Conservation (phyloP, 2,329 filamentous ascomycete genomes). For the Epichloe sibirici region DNA sequence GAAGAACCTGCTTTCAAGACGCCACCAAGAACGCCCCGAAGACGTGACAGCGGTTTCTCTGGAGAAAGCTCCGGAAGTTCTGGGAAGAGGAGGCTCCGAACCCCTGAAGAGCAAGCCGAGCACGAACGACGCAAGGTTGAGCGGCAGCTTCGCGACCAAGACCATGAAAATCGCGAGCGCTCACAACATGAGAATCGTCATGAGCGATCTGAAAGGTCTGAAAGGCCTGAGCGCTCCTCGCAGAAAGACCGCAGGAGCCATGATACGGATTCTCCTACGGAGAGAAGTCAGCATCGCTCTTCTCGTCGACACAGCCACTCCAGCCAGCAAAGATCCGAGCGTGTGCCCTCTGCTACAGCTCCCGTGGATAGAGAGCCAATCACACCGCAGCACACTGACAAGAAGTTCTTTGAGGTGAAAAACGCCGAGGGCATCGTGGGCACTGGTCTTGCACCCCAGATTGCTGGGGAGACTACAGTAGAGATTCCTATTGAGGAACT, state of each 20-base stretch:
- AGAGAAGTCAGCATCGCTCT: constrained; percentile 22
- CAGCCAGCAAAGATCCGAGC: constrained; percentile 19
- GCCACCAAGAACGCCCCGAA: constrained; percentile 27
- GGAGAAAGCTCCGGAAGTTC: constrained; percentile 26
- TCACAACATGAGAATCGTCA: constrained; percentile 13
- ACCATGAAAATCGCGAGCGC: constrained; percentile 15
- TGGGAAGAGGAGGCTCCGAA: constrained; percentile 23
- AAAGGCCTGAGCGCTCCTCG: constrained; percentile 7
- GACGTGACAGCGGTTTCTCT: constrained; percentile 34
- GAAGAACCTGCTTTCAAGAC: constrained; percentile 22
- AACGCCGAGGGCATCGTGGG: constrained; percentile 23
- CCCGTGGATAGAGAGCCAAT: constrained; percentile 14
- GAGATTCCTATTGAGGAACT: constrained; percentile 1
- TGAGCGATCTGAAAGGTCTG: constrained; percentile 9
- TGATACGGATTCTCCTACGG: constrained; percentile 20
- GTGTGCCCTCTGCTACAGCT: constrained; percentile 15
- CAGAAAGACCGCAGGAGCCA: constrained; percentile 17
- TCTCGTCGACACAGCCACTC: constrained; percentile 31
- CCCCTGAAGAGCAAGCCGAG: constrained; percentile 36
- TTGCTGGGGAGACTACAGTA: constrained; percentile 11
- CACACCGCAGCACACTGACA: constrained; percentile 14
- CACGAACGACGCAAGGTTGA: constrained; percentile 39
- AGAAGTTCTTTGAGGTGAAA: constrained; percentile 31
- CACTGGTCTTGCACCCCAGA: constrained; percentile 12
- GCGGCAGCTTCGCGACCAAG: constrained; percentile 21